These are phyloP conservation scores for Dendrobium officinale DNA, from an alignment of 106 monocot species.

Conservation along the genomic window DNA sequence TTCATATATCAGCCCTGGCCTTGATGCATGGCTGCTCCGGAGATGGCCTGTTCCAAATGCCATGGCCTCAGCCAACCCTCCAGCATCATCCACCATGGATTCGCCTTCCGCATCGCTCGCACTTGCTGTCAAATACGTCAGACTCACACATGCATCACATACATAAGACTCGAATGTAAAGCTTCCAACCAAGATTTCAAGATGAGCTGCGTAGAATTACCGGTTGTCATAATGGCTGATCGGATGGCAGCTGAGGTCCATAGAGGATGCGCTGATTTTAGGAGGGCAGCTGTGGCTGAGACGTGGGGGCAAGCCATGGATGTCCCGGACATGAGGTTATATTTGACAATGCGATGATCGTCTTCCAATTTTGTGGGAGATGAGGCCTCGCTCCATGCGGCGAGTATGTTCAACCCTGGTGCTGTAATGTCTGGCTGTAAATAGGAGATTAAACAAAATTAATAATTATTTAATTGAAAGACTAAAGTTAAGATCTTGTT, in stretches of 20 bases:
- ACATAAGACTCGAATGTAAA: no score
- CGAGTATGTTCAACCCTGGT: conserved; percentile 77
- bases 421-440: conserved; percentile 75
- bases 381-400: conserved; percentile 75
- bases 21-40: conserved; percentile 36
- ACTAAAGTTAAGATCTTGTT: not conserved
- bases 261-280: conserved; percentile 39
- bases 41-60: conserved; percentile 73
- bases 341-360: conserved; percentile 53
- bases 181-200: not conserved
- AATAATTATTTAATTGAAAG: not conserved
- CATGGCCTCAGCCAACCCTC: conserved; percentile 49
- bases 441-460: not conserved
- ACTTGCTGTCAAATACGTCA: conserved; percentile 22
- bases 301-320: conserved; percentile 98
- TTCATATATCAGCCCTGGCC: conserved; percentile 76
- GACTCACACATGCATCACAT: no score
- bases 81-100: conserved; percentile 32
- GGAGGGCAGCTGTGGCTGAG: conserved; percentile 44
- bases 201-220: conserved; percentile 9
- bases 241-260: conserved; percentile 83
- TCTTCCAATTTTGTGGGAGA: conserved; percentile 68
- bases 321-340: conserved; percentile 78
- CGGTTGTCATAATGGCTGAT: conserved; percentile 85
- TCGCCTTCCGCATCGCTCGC: conserved; percentile 21